A percentile compares a stretch with the other conserved stretches of the same genome.
Evolutionary conservation across 768 basidiomycete species (phyloP).

Genomic region (Hypholoma sublateritium): DNA sequence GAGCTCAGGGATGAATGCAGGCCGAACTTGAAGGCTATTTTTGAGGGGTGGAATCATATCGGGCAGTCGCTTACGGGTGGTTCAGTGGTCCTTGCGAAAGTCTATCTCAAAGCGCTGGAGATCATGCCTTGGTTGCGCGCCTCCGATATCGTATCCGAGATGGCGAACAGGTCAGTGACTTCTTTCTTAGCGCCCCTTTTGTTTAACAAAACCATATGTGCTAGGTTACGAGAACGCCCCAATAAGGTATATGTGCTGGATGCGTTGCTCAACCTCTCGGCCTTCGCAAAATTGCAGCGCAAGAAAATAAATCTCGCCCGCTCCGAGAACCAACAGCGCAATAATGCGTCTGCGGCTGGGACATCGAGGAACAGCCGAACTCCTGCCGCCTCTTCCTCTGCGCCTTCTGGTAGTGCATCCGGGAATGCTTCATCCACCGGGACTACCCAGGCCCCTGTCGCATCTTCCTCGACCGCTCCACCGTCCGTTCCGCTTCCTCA

Average conservation of each 20-base stretch:
- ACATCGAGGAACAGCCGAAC: constrained; percentile 6
- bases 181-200: not conserved
- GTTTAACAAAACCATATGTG: not conserved
- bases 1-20: constrained; percentile 62
- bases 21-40: constrained; percentile 54
- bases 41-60: constrained; percentile 55
- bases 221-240: constrained; percentile 53
- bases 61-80: constrained; percentile 40
- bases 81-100: constrained; percentile 30
- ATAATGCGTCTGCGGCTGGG: constrained; percentile 16
- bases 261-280: constrained; percentile 45
- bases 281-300: constrained; percentile 51
- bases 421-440: not conserved
- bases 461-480: constrained; percentile 1
- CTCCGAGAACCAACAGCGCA: constrained; percentile 19
- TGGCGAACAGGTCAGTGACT: constrained; percentile 47
- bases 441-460: not conserved
- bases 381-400: not conserved
- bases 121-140: constrained; percentile 59
- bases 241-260: constrained; percentile 53
- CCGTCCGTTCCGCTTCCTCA: not conserved
- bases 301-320: constrained; percentile 30
- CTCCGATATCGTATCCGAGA: constrained; percentile 53
- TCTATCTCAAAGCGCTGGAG: constrained; percentile 45
- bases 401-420: not conserved